These are phyloP conservation scores for Candida dendrica DNA, from an alignment of 805 yeast species.

Conservation along the genomic window DNA sequence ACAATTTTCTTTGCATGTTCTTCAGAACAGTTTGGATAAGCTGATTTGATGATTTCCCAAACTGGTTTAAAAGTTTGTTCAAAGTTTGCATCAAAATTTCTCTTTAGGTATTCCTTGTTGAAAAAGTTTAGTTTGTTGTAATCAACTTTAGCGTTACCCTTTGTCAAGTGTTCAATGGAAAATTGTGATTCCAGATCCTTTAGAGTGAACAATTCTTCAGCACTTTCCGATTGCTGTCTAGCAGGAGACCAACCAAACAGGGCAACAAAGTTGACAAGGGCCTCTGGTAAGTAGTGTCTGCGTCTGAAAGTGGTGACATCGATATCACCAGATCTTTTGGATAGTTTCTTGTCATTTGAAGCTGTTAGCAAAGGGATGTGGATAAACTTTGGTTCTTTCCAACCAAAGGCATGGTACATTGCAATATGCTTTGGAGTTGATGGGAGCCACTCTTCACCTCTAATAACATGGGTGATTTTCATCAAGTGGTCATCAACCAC, in stretches of 20 bases:
- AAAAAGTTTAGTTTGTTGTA: conserved; percentile 67
- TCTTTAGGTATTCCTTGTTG: conserved; percentile 61
- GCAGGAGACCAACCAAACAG: conserved; percentile 94
- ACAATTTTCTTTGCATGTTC: conserved; percentile 36
- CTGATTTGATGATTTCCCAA: conserved; percentile 10
- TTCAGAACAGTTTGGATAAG: conserved; percentile 12
- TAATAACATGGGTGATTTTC: conserved; percentile 86
- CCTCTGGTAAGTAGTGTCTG: conserved; percentile 76
- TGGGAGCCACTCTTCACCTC: conserved; percentile 98
- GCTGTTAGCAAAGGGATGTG: conserved; percentile 88
- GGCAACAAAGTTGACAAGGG: conserved; percentile 79
- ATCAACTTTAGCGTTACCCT: conserved; percentile 90
- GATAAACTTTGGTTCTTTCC: conserved; percentile 75
- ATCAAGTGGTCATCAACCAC: conserved; percentile 92
- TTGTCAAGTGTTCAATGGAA: conserved; percentile 67
- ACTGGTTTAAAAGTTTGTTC: conserved; percentile 29
- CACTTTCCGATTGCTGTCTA: conserved; percentile 40
- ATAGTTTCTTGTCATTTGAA: conserved; percentile 63
- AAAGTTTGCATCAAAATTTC: conserved; percentile 32
- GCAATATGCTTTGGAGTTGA: conserved; percentile 94
- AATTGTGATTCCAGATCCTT: conserved; percentile 49
- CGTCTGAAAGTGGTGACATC: conserved; percentile 54
- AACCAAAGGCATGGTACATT: conserved; percentile 75
- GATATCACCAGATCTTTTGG: conserved; percentile 80
- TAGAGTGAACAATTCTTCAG: conserved; percentile 45